Conservation (phyloP, 116 monocot species). For the Posidonia oceanica region DNA sequence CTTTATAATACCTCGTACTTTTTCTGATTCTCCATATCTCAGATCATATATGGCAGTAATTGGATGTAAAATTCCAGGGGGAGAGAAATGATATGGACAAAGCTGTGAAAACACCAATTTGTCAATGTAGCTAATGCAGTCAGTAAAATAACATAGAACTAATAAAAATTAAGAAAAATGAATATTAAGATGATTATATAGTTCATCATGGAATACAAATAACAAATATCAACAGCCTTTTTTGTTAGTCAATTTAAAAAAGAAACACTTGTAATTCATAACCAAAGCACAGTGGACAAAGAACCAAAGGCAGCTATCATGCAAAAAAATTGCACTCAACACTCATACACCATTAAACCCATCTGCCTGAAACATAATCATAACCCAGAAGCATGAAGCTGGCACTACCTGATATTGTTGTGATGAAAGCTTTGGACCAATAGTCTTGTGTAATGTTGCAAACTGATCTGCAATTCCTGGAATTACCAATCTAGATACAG, state of each 20-base stretch:
- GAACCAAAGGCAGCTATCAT: no score
- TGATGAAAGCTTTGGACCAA: conserved; percentile 20
- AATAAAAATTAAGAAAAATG: neutral
- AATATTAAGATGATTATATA: no score
- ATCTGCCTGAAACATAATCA: no score
- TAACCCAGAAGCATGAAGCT: no score
- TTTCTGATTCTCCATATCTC: conserved; percentile 68
- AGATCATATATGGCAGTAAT: conserved; percentile 74
- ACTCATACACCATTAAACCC: no score
- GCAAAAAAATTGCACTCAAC: no score
- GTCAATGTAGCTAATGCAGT: neutral
- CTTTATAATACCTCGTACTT: conserved; percentile 52
- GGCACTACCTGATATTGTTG: conserved; percentile 52
- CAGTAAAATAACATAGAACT: neutral
- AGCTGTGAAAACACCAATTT: conserved; percentile 36
- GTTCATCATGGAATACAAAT: no score
- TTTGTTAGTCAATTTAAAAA: no score
- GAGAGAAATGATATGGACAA: conserved; percentile 63
- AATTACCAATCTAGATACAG: conserved; percentile 63
- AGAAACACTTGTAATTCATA: no score
- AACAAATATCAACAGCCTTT: no score
- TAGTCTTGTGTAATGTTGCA: conserved; percentile 27
- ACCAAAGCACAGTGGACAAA: no score
- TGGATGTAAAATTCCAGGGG: conserved; percentile 72
- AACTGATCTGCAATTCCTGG: conserved; percentile 75